Evolutionary conservation across 805 yeast genomes (phyloP), one percentile per base, ranked within the genome.

Genomic region (Pichia heedii): DNA sequence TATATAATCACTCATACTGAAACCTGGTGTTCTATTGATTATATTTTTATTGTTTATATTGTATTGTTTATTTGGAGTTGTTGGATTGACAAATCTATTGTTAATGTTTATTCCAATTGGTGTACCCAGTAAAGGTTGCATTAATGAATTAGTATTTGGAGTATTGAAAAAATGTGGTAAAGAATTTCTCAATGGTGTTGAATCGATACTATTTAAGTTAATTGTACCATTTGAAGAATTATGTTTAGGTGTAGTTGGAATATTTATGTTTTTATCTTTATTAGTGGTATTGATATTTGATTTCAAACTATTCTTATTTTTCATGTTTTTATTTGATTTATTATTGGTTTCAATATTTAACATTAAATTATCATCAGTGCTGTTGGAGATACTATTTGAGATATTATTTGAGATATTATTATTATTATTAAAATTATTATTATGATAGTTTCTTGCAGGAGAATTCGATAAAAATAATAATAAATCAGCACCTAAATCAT

Each of bases 1-100:
- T 33, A 86, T 82, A 58, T 84, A 85, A 57, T 85, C 95, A 56
- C 77, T 80, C 79, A 85, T 77, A 60, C 85, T 84, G 65, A 85
- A 84, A 2, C 81, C 83, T 1, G 82, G 82, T 0, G 84, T 81
- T 50, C 63, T 61, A 32, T 53, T 54, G 9, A 73, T 61, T 42
- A 39, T 38, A 44, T 43, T 27, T 33, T 35, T 36, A 12, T 20
- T 11, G 8, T 12, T 24, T 7, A 11, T n/a, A 24, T 19, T 4
- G 34, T 18, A 27, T 22, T 35, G 33, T 36, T 42, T 50, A 41
- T 45, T 50, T 16, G 66, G 63, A 4, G 59, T 52, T 24, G 51
- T 56, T 27, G 70, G 68, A 13, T 71, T 68, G 42, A 45, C 53
- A 44, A 51, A 53, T 39, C 42, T 48, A 16, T 15, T 27, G 33